Base-by-base conservation (phyloP, 352 stramenopile genomes). In the Globisporangium barbulae region DNA sequence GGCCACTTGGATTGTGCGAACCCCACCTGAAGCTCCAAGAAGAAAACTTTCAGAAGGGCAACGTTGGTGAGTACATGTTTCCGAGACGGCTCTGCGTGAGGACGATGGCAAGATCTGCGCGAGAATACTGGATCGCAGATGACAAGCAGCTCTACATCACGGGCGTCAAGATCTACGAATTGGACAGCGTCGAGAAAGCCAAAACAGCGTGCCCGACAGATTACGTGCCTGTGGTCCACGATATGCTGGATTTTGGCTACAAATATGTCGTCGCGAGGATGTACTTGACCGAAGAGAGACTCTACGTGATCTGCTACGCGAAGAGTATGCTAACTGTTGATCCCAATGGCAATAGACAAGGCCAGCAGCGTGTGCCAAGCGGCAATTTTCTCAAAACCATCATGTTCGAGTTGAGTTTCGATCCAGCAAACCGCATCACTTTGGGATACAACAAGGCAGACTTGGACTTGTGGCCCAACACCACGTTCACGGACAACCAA, bases 61-160 rank as follows among this genome's bases (percentile, higher is more conserved):
- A n/a, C n/a, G n/a, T n/a, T n/a, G n/a, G n/a, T n/a, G n/a, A 37
- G 33, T 37, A 37, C 33, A n/a, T n/a, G 19, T 22, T 22, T 22
- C 33, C n/a, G 13, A 52, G n/a, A 52, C n/a, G 45, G 25, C n/a
- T 52, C n/a, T 52, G 45, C 25, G 45, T 52, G n/a, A 52, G 15
- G 45, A 31, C n/a, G 45, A 13, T 52, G 45, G 15, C n/a, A 13
- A 52, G 4, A 52, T 52, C 45, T 28, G 45, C 15, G n/a, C 45
- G 31, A 1, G n/a, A 28, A 22, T 31, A 31, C n/a, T 52, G n/a
- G 45, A 30, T n/a, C n/a, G 9, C 3, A 4, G 45, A 52, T 30
- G 45, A 52, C 45, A 22, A 31, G 5, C n/a, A 10, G 8, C 7
- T 5, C 7, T 25, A 52, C 45, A 30, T 28, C 45, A 52, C 45